Evolutionary conservation across 2,329 filamentous ascomycete genomes (phyloP).

Genomic region (Aspergillus neoniger): DNA sequence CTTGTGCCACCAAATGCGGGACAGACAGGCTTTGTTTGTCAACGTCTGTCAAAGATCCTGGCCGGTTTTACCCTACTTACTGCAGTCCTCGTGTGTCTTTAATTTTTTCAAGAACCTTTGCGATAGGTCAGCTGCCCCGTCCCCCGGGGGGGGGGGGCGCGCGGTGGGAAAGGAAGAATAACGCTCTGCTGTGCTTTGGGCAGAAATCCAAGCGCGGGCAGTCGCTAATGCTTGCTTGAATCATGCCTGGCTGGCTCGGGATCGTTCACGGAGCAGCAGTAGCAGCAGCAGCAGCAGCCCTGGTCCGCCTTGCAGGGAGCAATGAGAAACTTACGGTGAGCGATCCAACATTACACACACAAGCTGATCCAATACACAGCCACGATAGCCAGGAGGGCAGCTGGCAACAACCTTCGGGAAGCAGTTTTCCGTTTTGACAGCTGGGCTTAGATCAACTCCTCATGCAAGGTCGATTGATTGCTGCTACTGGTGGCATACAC

Average conservation of each 20-base stretch:
- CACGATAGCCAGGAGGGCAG: conserved; percentile 9
- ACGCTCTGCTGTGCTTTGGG: conserved; percentile 23
- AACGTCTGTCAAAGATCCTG: conserved; percentile 18
- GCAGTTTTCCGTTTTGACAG: conserved; percentile 11
- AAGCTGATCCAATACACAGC: conserved; percentile 21
- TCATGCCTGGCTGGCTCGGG: conserved; percentile 9
- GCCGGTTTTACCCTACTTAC: conserved; percentile 14
- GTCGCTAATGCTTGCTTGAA: conserved; percentile 16
- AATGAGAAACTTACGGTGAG: conserved; percentile 26
- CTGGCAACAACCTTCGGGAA: conserved; percentile 16
- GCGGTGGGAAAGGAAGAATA: background rate
- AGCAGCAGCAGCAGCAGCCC: conserved; percentile 8
- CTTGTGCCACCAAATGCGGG: conserved; percentile 9
- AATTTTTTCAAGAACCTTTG: conserved; percentile 5
- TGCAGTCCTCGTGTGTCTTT: conserved; percentile 21
- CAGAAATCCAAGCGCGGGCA: conserved; percentile 24
- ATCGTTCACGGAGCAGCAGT: conserved; percentile 4
- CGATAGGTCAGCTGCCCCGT: conserved; percentile 14
- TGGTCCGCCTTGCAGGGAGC: conserved; percentile 24
- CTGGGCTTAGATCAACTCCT: conserved; percentile 9
- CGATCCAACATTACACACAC: conserved; percentile 7
- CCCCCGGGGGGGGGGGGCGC: background rate
- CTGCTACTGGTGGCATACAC: conserved; percentile 3
- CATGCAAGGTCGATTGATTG: conserved; percentile 19
- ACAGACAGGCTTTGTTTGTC: conserved; percentile 14